Evolutionary conservation across 1,284 basidiomycete genomes (phyloP).

Genomic region (Irpex sp.): DNA sequence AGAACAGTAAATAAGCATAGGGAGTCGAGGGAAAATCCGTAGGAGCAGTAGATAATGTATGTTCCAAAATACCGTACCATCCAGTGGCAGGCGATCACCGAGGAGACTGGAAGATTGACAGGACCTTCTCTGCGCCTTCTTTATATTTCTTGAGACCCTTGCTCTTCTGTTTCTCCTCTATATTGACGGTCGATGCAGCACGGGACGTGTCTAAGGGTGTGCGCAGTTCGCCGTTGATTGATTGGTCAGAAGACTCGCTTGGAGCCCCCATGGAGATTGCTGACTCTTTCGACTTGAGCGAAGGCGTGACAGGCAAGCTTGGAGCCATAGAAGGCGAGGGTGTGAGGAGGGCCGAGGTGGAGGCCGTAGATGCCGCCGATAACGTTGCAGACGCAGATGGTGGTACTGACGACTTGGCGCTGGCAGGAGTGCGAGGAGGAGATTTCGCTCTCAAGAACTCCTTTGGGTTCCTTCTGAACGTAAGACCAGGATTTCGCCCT

Average conservation of each 20-base stretch:
- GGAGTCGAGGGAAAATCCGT: conserved; percentile 16
- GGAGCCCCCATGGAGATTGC: conserved; percentile 63
- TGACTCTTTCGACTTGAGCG: conserved; percentile 77
- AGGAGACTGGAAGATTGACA: conserved; percentile 69
- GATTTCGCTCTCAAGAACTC: conserved; percentile 70
- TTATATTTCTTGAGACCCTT: conserved; percentile 81
- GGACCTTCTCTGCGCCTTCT: conserved; percentile 76
- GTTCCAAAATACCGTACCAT: conserved; percentile 1
- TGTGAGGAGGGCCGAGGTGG: conserved; percentile 49
- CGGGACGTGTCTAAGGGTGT: conserved; percentile 19
- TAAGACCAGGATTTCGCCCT: conserved; percentile 59
- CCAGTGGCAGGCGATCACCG: conserved; percentile 26
- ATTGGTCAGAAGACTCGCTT: conserved; percentile 69
- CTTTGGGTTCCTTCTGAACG: conserved; percentile 67
- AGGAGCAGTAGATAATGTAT: conserved; percentile 18
- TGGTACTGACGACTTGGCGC: conserved; percentile 39
- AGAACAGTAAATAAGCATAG: conserved; percentile 13
- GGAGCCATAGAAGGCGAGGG: conserved; percentile 52
- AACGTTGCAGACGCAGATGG: conserved; percentile 25
- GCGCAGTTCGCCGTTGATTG: conserved; percentile 46
- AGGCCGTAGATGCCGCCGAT: conserved; percentile 45
- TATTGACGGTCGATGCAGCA: conserved; percentile 12
- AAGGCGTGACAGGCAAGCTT: conserved; percentile 48
- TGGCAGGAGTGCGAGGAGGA: conserved; percentile 48
- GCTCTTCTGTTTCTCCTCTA: conserved; percentile 52